phyloP scores from a whole-genome alignment of 306 rosid species.

The Ormosia emarginata region DNA sequence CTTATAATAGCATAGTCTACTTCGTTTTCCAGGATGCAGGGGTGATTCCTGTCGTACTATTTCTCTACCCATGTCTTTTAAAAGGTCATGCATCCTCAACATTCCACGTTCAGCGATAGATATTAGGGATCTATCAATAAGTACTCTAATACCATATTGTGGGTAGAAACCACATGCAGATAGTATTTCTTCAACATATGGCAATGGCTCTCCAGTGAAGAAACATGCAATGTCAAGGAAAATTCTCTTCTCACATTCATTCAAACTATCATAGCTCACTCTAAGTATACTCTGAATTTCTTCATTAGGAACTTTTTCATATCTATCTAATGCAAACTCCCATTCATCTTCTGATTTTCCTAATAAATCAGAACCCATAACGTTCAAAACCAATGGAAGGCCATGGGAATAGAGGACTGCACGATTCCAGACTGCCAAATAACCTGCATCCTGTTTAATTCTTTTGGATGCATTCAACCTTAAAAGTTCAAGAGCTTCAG shows the following conservation, averaged over 20 bases:
- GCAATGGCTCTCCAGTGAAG: not conserved
- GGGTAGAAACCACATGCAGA: slow-evolving; percentile 10
- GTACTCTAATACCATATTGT: not conserved
- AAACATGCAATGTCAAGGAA: not conserved
- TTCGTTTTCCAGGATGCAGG: not conserved
- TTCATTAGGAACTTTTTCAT: not conserved
- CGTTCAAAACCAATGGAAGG: slow-evolving; percentile 15
- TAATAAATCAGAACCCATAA: slow-evolving; percentile 1
- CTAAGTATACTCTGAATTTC: not conserved
- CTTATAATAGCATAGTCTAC: not conserved
- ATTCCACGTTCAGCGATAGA: not conserved
- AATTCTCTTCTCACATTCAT: not conserved
- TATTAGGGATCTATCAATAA: not conserved
- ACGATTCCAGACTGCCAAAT: not conserved
- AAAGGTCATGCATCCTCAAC: slow-evolving; percentile 8
- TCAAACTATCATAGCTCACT: slow-evolving; percentile 10
- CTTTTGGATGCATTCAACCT: not conserved
- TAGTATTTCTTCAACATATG: slow-evolving; percentile 3
- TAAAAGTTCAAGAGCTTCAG: slow-evolving; percentile 1
- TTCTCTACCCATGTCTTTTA: slow-evolving; percentile 3
- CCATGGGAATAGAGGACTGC: not conserved
- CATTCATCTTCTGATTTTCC: not conserved
- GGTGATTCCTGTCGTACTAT: slow-evolving; percentile 21
- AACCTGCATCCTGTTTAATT: not conserved
- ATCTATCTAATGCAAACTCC: not conserved